These are phyloP conservation scores for Erucastrum elatum DNA, from an alignment of 345 rosid genomes.

Conservation along the genomic window DNA sequence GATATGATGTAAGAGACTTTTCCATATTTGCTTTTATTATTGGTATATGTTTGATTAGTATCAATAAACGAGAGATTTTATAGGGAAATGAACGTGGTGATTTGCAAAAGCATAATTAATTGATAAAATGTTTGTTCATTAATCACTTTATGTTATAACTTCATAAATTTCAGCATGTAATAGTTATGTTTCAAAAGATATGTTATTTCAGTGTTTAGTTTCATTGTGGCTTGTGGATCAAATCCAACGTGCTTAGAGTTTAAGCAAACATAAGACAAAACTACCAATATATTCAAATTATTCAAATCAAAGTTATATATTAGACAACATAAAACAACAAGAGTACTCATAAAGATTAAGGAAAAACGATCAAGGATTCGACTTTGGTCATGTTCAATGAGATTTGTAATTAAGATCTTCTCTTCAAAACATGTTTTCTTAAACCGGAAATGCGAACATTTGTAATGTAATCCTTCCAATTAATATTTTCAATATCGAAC, in stretches of 20 bases:
- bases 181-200: neutral
- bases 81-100: too few relatives aligned
- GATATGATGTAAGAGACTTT: too few relatives aligned
- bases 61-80: too few relatives aligned
- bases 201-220: neutral
- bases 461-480: conserved; percentile 73
- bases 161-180: neutral
- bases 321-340: conserved; percentile 21
- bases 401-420: conserved; percentile 33
- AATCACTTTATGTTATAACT: too few relatives aligned
- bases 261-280: neutral
- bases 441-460: conserved; percentile 74
- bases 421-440: conserved; percentile 68
- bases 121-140: too few relatives aligned
- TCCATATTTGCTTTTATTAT: too few relatives aligned
- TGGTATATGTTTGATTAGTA: too few relatives aligned
- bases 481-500: conserved; percentile 64
- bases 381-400: conserved; percentile 15
- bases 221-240: neutral
- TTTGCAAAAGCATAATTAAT: too few relatives aligned
- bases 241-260: neutral
- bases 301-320: conserved; percentile 27
- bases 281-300: conserved; percentile 2
- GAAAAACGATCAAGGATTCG: conserved; percentile 7
- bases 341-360: neutral